phyloP scores from a whole-genome alignment of 805 yeast genomes.

The Candida andamanensis region DNA sequence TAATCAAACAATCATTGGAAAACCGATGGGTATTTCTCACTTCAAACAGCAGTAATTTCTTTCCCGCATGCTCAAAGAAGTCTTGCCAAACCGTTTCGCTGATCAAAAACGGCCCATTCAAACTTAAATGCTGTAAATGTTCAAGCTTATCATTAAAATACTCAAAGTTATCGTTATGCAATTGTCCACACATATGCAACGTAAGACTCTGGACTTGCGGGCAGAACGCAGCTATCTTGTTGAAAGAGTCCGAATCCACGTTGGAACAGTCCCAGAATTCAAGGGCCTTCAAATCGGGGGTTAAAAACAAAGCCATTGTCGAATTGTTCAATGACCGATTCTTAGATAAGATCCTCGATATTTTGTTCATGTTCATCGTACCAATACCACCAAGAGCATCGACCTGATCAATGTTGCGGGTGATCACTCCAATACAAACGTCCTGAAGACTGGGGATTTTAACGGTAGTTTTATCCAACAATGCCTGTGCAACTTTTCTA shows the following conservation, averaged over 20 bases:
- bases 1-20: conserved; percentile 56
- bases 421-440: conserved; percentile 64
- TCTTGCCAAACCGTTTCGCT: conserved; percentile 72
- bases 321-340: conserved; percentile 73
- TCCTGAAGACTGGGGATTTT: conserved; percentile 74
- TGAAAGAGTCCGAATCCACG: conserved; percentile 58
- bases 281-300: conserved; percentile 49
- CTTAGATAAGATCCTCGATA: conserved; percentile 71
- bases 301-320: conserved; percentile 70
- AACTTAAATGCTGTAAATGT: conserved; percentile 46
- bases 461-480: conserved; percentile 65
- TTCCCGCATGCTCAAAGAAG: conserved; percentile 58
- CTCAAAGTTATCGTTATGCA: conserved; percentile 68
- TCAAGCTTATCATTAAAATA: conserved; percentile 59
- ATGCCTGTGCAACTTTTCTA: conserved; percentile 77
- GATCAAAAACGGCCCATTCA: conserved; percentile 89
- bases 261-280: conserved; percentile 93
- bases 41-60: conserved; percentile 52
- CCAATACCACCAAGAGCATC: conserved; percentile 90
- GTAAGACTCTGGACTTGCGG: conserved; percentile 65
- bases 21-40: conserved; percentile 82
- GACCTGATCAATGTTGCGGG: conserved; percentile 64
- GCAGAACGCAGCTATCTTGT: conserved; percentile 70
- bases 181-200: conserved; percentile 88
- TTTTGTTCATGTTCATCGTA: conserved; percentile 58